Evolutionary conservation across 2,329 filamentous ascomycete genomes (phyloP), one percentile per base, ranked within the genome.

Genomic region (Lasiodiplodia theobromae): DNA sequence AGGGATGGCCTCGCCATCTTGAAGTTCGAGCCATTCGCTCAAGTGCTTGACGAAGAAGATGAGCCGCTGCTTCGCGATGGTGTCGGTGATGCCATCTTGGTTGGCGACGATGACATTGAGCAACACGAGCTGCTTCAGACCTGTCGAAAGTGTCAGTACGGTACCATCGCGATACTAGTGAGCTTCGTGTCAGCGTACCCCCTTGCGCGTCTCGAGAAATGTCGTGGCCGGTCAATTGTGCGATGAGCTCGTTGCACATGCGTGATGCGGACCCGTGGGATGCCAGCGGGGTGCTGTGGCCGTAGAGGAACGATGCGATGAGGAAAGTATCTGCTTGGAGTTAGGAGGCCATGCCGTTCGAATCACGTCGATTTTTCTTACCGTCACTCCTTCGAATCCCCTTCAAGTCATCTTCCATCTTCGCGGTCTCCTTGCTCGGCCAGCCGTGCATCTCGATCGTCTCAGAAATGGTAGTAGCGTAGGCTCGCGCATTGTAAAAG

Each of bases 11-110:
- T 87, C 69, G 1, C 80, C 78, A 18, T 84, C 80, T 0, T 83
- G 83, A 16, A 90, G 86, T 5, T 67, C 65, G 0, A 94, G 81
- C 88, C 92, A 94, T 10, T 88, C 86, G 0, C 92, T 86, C 8
- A 97, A 85, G 71, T 94, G 90, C 75, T 92, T 92, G 52, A 95
- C 88, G 10, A 95, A 89, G 80, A 97, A 96, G 0, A 97, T 88
- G 2, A 96, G 80, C 28, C 94, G 87, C 74, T 94, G 88, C 66
- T 84, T 85, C 1, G 83, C 81, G n/a, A 88, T 83, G 28, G 77
- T 82, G 7, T 83, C 77, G 4, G 82, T 77, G 23, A 86, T 80
- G 8, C 80, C 79, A 44, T 84, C 82, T 68, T 86, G 83, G 3
- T 79, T 81, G 28, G 81, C 75, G 10, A 89, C 72, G 4, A 90